Conservation (phyloP, 176 grass and related monocot species). For the Musa schizocarpa region DNA sequence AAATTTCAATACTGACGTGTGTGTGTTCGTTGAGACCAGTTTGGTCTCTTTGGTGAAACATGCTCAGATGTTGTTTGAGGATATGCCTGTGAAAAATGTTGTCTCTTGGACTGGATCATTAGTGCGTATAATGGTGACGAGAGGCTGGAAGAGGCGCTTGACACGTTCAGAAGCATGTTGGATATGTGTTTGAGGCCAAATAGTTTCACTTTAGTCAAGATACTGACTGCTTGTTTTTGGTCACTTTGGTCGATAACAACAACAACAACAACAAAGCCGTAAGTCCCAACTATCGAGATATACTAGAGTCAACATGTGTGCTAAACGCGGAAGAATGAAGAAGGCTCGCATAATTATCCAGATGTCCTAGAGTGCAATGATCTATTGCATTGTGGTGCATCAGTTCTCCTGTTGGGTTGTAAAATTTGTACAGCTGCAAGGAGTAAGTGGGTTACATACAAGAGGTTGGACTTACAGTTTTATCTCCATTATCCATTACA, state of each 20-base stretch:
- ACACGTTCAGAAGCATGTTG: conserved; percentile 3
- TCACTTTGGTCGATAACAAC: conserved; percentile 10
- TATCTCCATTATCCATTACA: too few relatives aligned
- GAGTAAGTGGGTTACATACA: too few relatives aligned
- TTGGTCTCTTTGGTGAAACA: conserved; percentile 13
- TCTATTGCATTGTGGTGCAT: conserved; percentile 32
- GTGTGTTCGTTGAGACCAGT: conserved; percentile 37
- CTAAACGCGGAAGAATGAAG: conserved; percentile 38
- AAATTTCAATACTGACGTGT: conserved; percentile 29
- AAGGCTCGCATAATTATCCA: conserved; percentile 38
- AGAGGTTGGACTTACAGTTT: too few relatives aligned
- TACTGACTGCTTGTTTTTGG: conserved; percentile 32
- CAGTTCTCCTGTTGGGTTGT: conserved; percentile 19
- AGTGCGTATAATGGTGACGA: conserved; percentile 30
- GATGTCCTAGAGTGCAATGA: conserved; percentile 43
- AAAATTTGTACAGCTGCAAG: conserved; percentile 4
- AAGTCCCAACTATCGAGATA: conserved; percentile 20
- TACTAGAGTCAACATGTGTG: conserved; percentile 29
- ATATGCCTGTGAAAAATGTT: conserved; percentile 26
- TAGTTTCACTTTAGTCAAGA: conserved; percentile 29
- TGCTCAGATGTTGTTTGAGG: conserved; percentile 39
- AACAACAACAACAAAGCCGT: conserved; percentile 9
- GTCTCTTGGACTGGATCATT: conserved; percentile 57
- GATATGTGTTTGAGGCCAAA: conserved; percentile 23
- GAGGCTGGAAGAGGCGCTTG: conserved; percentile 12